A percentile compares a stretch with the other conserved stretches of the same genome.
These are phyloP conservation scores for Trichoderma aggressivum DNA, from an alignment of 2,329 filamentous ascomycete species.

Conservation along the genomic window DNA sequence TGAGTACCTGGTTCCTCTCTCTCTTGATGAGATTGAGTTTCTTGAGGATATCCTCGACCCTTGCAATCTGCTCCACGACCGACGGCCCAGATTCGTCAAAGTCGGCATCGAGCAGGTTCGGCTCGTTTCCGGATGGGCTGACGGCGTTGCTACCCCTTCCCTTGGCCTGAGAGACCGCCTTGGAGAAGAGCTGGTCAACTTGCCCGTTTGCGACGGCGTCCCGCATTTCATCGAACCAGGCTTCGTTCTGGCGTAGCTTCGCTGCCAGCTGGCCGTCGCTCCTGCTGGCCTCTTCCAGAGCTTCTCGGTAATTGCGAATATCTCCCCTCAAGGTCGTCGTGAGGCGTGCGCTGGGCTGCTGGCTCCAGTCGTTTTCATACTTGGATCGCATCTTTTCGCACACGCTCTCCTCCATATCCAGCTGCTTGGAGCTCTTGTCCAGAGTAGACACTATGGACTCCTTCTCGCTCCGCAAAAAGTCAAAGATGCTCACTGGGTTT, in stretches of 20 bases:
- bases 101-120: conserved; percentile 85
- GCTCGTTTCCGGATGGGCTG: conserved; percentile 62
- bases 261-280: conserved; percentile 82
- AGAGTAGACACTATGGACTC: conserved; percentile 67
- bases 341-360: conserved; percentile 87
- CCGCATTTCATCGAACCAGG: conserved; percentile 93
- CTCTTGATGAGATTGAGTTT: conserved; percentile 90
- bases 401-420: conserved; percentile 96
- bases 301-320: conserved; percentile 81
- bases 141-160: conserved; percentile 58
- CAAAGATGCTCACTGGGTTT: conserved; percentile 73
- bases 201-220: conserved; percentile 82
- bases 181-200: conserved; percentile 83
- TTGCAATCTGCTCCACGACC: conserved; percentile 83
- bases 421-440: conserved; percentile 77
- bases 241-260: conserved; percentile 81
- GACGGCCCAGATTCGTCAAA: conserved; percentile 77
- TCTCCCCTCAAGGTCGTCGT: conserved; percentile 85
- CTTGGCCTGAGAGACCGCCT: conserved; percentile 76
- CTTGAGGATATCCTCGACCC: conserved; percentile 85
- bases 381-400: conserved; percentile 99
- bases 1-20: conserved; percentile 86
- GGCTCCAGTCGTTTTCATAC: conserved; percentile 93
- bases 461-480: conserved; percentile 74
- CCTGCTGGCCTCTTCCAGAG: conserved; percentile 80